Percentiles rank a stretch among this genome's conserved stretches.
phyloP scores from a whole-genome alignment of 192 early-diverging fungal species.

The Podila epigama region DNA sequence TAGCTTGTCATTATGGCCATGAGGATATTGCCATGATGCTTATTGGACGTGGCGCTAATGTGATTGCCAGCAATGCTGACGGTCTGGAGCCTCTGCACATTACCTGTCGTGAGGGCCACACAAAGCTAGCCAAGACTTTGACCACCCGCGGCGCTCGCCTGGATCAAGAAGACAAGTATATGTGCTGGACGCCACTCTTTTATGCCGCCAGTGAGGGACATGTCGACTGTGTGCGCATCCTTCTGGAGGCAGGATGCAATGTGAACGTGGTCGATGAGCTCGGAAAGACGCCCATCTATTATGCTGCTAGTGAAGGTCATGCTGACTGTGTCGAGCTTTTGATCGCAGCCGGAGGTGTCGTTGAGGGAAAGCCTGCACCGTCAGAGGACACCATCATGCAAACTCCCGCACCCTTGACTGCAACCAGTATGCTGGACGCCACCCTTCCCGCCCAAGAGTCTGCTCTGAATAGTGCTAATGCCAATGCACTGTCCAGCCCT shows the following conservation, averaged over 20 bases:
- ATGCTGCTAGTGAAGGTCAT: constrained; percentile 94
- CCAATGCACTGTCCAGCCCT: constrained; percentile 15
- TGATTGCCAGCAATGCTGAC: constrained; percentile 72
- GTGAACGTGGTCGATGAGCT: constrained; percentile 83
- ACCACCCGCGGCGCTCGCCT: constrained; percentile 76
- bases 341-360: constrained; percentile 65
- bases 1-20: constrained; percentile 94
- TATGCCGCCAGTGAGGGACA: constrained; percentile 94
- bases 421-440: constrained; percentile 14
- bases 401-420: constrained; percentile 12
- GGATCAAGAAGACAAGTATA: constrained; percentile 88
- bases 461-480: constrained; percentile 9
- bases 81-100: constrained; percentile 91
- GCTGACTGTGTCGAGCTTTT: constrained; percentile 81
- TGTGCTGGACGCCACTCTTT: constrained; percentile 97
- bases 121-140: constrained; percentile 73
- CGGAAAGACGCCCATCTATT: constrained; percentile 84
- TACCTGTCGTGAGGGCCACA: constrained; percentile 84
- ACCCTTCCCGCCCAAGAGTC: constrained; percentile 16
- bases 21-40: constrained; percentile 85
- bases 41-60: constrained; percentile 76
- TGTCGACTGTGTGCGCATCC: constrained; percentile 75
- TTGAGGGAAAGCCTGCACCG: constrained; percentile 18
- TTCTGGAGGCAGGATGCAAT: constrained; percentile 81
- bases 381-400: constrained; percentile 35